These are phyloP conservation scores for Sambucus nigra DNA, from an alignment of 129 eudicot species.

Conservation along the genomic window DNA sequence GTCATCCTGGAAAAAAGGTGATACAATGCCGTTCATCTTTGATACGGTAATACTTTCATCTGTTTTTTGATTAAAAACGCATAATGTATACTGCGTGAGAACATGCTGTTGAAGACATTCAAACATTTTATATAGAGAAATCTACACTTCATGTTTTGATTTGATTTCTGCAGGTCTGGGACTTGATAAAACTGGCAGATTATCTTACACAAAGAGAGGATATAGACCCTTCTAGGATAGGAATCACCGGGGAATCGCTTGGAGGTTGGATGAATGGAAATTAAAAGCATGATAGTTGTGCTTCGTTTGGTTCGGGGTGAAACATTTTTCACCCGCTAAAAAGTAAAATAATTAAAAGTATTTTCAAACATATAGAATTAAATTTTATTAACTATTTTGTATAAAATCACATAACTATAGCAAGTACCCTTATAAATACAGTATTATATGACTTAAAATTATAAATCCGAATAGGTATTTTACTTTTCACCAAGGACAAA, in stretches of 20 bases:
- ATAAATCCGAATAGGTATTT: too few species aligned
- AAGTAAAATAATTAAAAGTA: too few species aligned
- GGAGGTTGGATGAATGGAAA: constrained; percentile 54
- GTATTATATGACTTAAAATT: too few species aligned
- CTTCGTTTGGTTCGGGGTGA: too few species aligned
- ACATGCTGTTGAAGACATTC: background rate
- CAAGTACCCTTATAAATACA: too few species aligned
- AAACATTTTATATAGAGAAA: background rate
- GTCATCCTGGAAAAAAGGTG: constrained; percentile 81
- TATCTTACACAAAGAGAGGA: constrained; percentile 72
- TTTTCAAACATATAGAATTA: too few species aligned
- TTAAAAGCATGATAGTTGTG: background rate
- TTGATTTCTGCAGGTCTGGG: constrained; percentile 65
- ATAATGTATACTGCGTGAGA: too few species aligned
- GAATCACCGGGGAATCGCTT: constrained; percentile 97
- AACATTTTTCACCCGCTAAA: too few species aligned
- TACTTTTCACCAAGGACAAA: too few species aligned
- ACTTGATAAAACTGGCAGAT: constrained; percentile 85
- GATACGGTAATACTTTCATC: constrained; percentile 52
- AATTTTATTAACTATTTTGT: too few species aligned
- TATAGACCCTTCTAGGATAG: constrained; percentile 67
- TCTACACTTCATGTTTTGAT: background rate
- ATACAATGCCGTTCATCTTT: constrained; percentile 98
- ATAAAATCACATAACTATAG: too few species aligned
- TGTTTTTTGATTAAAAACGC: background rate